Evolutionary conservation across 2,329 filamentous ascomycete species (phyloP).

Genomic region (Penicillium frequentans): DNA sequence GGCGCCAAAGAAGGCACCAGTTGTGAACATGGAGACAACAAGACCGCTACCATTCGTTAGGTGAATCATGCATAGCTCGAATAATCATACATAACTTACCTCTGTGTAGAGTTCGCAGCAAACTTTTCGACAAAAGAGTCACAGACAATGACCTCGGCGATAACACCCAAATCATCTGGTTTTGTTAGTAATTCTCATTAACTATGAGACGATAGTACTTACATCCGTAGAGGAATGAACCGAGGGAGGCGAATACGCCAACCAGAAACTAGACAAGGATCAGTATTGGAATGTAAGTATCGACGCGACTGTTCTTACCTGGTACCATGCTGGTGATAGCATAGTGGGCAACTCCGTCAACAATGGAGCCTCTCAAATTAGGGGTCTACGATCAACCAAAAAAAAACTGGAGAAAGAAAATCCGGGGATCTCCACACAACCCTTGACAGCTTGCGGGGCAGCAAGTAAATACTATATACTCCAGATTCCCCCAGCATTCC

Average conservation of each 20-base stretch:
- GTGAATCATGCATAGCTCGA: too few relatives aligned
- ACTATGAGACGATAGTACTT: conserved; percentile 6
- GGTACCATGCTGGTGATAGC: conserved; percentile 60
- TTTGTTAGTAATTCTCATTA: not conserved
- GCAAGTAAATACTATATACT: conserved; percentile 14
- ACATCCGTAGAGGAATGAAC: conserved; percentile 59
- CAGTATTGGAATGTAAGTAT: not conserved
- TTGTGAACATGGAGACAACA: conserved; percentile 76
- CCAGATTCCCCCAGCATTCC: not conserved
- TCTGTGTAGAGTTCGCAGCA: conserved; percentile 29
- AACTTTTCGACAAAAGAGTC: conserved; percentile 37
- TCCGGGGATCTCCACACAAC: conserved; percentile 23
- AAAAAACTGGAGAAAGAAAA: conserved; percentile 18
- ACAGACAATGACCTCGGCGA: conserved; percentile 56
- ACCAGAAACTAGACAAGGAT: conserved; percentile 52
- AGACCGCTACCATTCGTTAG: conserved; percentile 52
- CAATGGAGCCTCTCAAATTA: not conserved
- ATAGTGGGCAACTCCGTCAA: conserved; percentile 35
- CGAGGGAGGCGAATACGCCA: conserved; percentile 59
- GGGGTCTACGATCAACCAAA: conserved; percentile 4
- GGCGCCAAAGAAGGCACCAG: conserved; percentile 71
- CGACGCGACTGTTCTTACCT: conserved; percentile 38
- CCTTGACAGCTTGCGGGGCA: conserved; percentile 5
- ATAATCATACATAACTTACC: conserved; percentile 18
- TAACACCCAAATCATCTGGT: conserved; percentile 58